Evolutionary conservation across 352 stramenopile species (phyloP).

Genomic region (Halophytophthora polymorphica): DNA sequence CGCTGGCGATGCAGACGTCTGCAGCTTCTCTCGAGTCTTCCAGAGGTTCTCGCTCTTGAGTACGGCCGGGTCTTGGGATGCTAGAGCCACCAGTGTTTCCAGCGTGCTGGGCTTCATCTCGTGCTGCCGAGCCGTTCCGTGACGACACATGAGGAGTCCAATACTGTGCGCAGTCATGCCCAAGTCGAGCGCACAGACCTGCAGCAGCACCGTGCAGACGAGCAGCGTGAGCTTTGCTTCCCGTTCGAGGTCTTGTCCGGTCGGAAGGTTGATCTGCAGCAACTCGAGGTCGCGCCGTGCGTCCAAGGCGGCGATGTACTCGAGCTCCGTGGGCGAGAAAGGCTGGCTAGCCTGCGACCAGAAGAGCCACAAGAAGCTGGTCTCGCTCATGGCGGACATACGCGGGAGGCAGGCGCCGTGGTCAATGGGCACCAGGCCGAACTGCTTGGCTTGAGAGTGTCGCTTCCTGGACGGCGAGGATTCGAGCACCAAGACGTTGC

Average conservation of each 20-base stretch:
- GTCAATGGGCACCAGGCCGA: constrained; percentile 65
- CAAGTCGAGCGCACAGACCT: constrained; percentile 42
- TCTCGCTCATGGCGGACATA: constrained; percentile 43
- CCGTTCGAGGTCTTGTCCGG: constrained; percentile 22
- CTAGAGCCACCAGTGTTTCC: constrained; percentile 28
- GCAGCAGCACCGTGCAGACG: constrained; percentile 47
- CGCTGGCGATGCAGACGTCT: background rate
- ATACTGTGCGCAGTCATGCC: constrained; percentile 51
- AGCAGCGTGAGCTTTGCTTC: constrained; percentile 49
- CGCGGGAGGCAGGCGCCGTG: constrained; percentile 71
- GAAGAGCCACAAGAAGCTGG: constrained; percentile 63
- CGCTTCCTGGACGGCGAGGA: constrained; percentile 12
- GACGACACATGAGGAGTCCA: constrained; percentile 53
- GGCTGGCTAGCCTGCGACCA: constrained; percentile 62
- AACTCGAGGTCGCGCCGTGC: constrained; percentile 28
- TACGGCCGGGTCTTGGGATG: constrained; percentile 9
- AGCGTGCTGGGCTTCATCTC: constrained; percentile 32
- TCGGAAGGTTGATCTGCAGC: constrained; percentile 24
- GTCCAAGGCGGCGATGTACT: constrained; percentile 42
- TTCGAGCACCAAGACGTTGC: constrained; percentile 64
- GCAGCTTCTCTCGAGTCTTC: constrained; percentile 13
- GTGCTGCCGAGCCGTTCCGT: constrained; percentile 24
- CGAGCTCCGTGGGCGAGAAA: constrained; percentile 26
- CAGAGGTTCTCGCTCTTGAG: constrained; percentile 13
- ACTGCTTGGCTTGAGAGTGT: constrained; percentile 11